Evolutionary conservation across 805 yeast species (phyloP), one percentile per base, ranked within the genome.

Genomic region (Schizosaccharomyces cryophilus): DNA sequence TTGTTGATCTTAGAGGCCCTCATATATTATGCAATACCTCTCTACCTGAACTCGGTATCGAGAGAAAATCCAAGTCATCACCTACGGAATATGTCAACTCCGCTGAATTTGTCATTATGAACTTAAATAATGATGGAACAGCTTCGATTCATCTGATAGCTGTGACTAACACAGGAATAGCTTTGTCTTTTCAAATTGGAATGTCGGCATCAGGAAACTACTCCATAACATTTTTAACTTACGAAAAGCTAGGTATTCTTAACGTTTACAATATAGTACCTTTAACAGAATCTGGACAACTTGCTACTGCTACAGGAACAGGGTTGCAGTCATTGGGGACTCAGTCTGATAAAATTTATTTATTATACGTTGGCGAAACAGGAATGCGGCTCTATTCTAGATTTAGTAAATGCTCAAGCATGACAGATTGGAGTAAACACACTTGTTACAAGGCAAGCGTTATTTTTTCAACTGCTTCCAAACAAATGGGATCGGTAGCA

Each of bases 1-100:
- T 90, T 0, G 73, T 89, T 62, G 96, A 90, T 71, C 75, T 85
- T 61, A 76, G 96, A 62, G 59, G 63, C 21, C 58, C 62, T 9
- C 85, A 85, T n/a, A 40, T 56, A 29, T 35, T 19, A 13, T 56
- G 42, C 35, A 21, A 40, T 17, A 56, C 29, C 17, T 29, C 21
- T 35, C 17, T 35, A 5, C 3, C 47, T 7, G 47, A 19, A 21
- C 38, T 51, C n/a, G 56, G 56, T 5, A 6, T 51, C 6, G 35
- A 51, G 29, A 51, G 35, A 29, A 51, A 29, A 51, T 21, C 13
- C 6, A 51, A 51, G 26, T 17, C 56, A 4, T n/a, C 21, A 3
- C 17, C 51, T 5, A 7, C 51, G 9, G 56, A 51, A 5, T 29
- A 24, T 51, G 11, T 51, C 17, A 51, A 15, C 15, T 24, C 35